phyloP scores from a whole-genome alignment of 805 yeast species.

The Ogataea dorogensis region DNA sequence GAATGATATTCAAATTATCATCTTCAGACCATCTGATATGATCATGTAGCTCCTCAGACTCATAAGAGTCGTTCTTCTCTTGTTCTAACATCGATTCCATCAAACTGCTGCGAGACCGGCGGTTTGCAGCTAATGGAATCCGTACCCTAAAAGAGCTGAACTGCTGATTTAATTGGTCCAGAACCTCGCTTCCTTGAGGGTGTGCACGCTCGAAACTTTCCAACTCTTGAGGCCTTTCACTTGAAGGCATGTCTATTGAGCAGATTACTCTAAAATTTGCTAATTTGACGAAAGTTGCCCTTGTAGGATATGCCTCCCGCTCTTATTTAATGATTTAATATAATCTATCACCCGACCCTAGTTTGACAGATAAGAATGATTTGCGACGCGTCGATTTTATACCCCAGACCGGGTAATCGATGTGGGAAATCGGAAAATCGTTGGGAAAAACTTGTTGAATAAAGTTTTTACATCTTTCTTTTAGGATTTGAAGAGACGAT shows the following conservation, averaged over 20 bases:
- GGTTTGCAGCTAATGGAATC: conserved; percentile 14
- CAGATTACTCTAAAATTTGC: neutral
- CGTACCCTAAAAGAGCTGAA: conserved; percentile 21
- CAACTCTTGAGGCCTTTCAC: conserved; percentile 7
- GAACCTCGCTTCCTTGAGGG: conserved; percentile 9
- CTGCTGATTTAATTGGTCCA: conserved; percentile 19
- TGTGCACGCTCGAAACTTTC: conserved; percentile 2
- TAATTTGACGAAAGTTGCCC: neutral
- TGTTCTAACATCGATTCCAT: conserved; percentile 1
- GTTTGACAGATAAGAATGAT: conserved; percentile 3
- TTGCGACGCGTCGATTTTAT: no score
- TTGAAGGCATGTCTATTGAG: conserved; percentile 8
- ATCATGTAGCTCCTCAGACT: conserved; percentile 13
- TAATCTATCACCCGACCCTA: conserved; percentile 1
- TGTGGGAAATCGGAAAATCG: neutral
- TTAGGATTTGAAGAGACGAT: no score
- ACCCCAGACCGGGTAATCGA: no score
- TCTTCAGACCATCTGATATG: conserved; percentile 29
- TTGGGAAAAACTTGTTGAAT: no score
- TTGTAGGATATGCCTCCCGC: conserved; percentile 6
- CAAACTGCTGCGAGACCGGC: conserved; percentile 13
- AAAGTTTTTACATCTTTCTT: no score
- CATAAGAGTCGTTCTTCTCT: neutral
- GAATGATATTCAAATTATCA: conserved; percentile 25
- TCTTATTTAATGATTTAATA: neutral